Conservation (phyloP, 2,329 filamentous ascomycete species). For the Colletotrichum plurivorum region DNA sequence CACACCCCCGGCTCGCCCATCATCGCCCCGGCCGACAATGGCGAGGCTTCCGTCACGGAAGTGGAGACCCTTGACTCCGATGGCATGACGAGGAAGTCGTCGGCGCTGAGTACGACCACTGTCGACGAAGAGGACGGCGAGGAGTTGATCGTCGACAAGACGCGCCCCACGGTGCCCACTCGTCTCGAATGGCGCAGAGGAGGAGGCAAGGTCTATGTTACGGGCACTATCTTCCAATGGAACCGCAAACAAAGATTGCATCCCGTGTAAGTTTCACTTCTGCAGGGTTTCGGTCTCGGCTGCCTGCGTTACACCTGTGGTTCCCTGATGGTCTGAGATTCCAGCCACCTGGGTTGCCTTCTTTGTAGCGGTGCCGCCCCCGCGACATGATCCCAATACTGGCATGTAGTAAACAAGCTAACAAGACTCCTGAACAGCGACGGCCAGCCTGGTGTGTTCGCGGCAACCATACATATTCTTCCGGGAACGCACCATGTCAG, state of each 20-base stretch:
- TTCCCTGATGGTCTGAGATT: slow-evolving; percentile 14
- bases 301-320: slow-evolving; percentile 38
- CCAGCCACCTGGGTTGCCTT: not conserved
- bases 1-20: slow-evolving; percentile 93
- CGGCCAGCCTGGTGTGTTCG: slow-evolving; percentile 75
- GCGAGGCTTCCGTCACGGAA: slow-evolving; percentile 67
- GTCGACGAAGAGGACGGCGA: slow-evolving; percentile 85
- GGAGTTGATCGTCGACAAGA: slow-evolving; percentile 82
- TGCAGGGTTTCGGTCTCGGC: slow-evolving; percentile 27
- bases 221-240: slow-evolving; percentile 98
- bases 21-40: slow-evolving; percentile 78
- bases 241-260: slow-evolving; percentile 92
- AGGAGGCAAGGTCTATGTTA: slow-evolving; percentile 94
- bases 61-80: slow-evolving; percentile 65
- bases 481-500: slow-evolving; percentile 97
- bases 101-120: slow-evolving; percentile 72
- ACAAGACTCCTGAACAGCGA: slow-evolving; percentile 55
- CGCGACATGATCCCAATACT: slow-evolving; percentile 35
- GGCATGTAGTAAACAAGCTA: not conserved
- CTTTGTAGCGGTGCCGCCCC: slow-evolving; percentile 16
- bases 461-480: slow-evolving; percentile 84
- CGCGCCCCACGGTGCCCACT: slow-evolving; percentile 85
- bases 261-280: slow-evolving; percentile 77
- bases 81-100: slow-evolving; percentile 67
- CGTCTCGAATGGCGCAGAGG: slow-evolving; percentile 86